Conservation (phyloP, 768 basidiomycete genomes). For the Tylopilus sp. region DNA sequence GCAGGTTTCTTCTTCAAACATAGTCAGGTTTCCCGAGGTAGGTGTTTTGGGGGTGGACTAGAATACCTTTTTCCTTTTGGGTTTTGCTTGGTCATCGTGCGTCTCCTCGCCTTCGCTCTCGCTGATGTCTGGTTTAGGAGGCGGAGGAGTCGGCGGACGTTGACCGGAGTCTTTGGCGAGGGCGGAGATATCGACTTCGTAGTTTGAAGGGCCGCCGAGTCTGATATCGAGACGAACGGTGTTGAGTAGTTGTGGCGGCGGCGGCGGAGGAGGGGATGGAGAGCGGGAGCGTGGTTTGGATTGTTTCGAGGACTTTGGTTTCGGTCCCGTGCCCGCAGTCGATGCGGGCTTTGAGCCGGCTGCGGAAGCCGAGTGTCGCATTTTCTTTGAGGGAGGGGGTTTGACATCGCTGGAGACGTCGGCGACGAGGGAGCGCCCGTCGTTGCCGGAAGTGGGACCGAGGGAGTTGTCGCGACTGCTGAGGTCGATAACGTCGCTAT, state of each 20-base stretch:
- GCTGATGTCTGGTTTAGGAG: constrained; percentile 47
- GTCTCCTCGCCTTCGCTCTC: constrained; percentile 54
- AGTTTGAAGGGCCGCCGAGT: constrained; percentile 71
- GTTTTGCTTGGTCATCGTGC: constrained; percentile 31
- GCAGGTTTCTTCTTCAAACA: constrained; percentile 44
- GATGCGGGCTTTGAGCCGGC: constrained; percentile 27
- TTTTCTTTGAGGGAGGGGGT: constrained; percentile 31
- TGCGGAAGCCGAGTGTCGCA: constrained; percentile 23
- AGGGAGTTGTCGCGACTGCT: constrained; percentile 31
- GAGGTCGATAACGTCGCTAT: constrained; percentile 26
- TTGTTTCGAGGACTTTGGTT: constrained; percentile 51
- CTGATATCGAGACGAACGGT: constrained; percentile 68
- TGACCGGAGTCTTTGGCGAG: constrained; percentile 65
- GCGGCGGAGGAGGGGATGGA: constrained; percentile 46
- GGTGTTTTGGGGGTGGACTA: constrained; percentile 9
- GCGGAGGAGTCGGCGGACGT: constrained; percentile 53
- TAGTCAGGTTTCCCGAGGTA: constrained; percentile 4
- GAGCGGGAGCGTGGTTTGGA: constrained; percentile 49
- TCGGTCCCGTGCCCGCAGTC: constrained; percentile 34
- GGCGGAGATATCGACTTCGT: constrained; percentile 63
- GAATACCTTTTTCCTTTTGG: constrained; percentile 38
- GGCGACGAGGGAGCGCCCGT: constrained; percentile 10
- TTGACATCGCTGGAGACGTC: constrained; percentile 20
- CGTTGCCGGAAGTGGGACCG: constrained; percentile 14
- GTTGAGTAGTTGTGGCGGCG: constrained; percentile 45